Evolutionary conservation across 345 rosid genomes (phyloP), one percentile per base, ranked within the genome.

Genomic region (Citrus glauca): DNA sequence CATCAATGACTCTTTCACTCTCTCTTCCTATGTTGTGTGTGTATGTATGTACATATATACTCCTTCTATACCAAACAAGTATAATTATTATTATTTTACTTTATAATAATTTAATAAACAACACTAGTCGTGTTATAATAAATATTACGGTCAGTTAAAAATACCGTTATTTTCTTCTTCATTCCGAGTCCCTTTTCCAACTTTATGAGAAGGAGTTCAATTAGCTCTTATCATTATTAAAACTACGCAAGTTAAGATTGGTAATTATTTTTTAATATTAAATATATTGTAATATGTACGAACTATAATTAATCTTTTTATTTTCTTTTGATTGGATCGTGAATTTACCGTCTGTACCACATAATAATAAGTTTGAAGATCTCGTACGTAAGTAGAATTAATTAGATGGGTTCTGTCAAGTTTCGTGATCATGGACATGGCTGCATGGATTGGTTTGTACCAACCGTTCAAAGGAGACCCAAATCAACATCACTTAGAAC

Each of bases 381-480:
- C 22, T 53, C 22, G 22, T 17, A 53, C 57, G 57, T 17, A 53
- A 53, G 57, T 19, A 17, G 0, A 30, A 5, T 35, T 5, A 53
- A 53, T 53, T 17, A 17, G 57, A 53, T 2, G 22, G n/a, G 22
- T 17, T 53, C 22, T 17, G 4, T 17, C 57, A 17, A 53, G 57
- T 17, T 53, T 53, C 57, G 6, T 53, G 57, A 8, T 17, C 57
- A 53, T 45, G 17, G 50, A 16, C 22, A 30, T 16, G 56, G n/a
- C 37, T 66, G 40, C 32, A 63, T 73, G 74, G 13, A 9, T 38
- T 74, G 81, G 38, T 27, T 48, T 62, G 50, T 33, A 75, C 71
- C 80, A 61, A 79, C 82, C 82, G 27, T 20, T 73, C 69, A 69
- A 60, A 17, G 56, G 72, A 82, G 27, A 28, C 82, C 80, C 32